These are phyloP conservation scores for Anthoceros angustus DNA, from an alignment of 225 moss, liverwort and hornwort species.

Conservation along the genomic window DNA sequence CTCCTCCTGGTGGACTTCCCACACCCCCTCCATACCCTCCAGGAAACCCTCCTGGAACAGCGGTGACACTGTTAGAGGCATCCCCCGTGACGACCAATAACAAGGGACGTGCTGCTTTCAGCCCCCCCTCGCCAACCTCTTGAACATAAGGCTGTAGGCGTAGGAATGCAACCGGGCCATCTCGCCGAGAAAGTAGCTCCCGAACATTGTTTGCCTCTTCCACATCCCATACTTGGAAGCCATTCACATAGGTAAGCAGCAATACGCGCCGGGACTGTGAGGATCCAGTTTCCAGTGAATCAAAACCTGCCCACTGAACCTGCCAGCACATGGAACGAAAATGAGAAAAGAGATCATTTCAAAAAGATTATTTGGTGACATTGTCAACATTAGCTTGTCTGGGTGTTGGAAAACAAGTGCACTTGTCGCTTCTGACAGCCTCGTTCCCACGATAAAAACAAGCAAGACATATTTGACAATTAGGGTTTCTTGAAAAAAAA, in stretches of 20 bases:
- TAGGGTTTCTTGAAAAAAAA: too few relatives aligned
- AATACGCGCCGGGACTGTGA: constrained; percentile 76
- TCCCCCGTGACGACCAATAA: constrained; percentile 81
- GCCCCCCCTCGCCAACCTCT: constrained; percentile 44
- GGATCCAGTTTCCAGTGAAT: constrained; percentile 66
- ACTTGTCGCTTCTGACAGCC: too few relatives aligned
- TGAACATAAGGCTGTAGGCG: constrained; percentile 56
- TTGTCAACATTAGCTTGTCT: not conserved
- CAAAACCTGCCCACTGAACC: constrained; percentile 94
- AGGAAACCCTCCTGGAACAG: constrained; percentile 43
- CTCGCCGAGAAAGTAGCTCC: constrained; percentile 79
- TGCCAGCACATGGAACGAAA: constrained; percentile 14
- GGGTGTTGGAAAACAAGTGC: too few relatives aligned
- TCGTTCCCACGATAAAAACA: too few relatives aligned
- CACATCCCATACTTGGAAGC: constrained; percentile 97
- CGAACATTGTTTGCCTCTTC: constrained; percentile 82
- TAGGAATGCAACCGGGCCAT: constrained; percentile 83
- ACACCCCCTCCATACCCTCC: constrained; percentile 37
- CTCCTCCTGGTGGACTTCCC: constrained; percentile 28
- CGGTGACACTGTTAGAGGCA: constrained; percentile 32
- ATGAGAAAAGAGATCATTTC: not conserved
- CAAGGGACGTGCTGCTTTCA: constrained; percentile 48
- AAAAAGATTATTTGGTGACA: not conserved
- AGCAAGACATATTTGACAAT: too few relatives aligned
- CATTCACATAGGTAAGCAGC: constrained; percentile 68